These are phyloP conservation scores for Calonectria hongkongensis DNA, from an alignment of 2,329 filamentous ascomycete species.

Conservation along the genomic window DNA sequence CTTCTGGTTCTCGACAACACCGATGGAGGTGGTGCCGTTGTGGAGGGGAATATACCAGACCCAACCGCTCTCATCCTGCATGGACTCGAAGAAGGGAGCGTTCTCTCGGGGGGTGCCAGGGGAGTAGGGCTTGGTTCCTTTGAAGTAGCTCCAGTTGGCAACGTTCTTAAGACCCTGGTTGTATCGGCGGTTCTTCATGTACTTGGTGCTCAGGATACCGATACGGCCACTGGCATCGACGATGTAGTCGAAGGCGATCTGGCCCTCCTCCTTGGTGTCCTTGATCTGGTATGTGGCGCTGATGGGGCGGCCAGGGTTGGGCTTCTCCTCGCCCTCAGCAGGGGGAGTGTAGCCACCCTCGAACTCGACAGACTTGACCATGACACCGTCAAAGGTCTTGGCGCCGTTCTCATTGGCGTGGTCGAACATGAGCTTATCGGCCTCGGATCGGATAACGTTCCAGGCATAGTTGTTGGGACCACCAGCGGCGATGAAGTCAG, in stretches of 20 bases:
- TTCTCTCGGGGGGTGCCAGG: slow-evolving; percentile 59
- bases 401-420: slow-evolving; percentile 64
- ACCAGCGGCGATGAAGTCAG: slow-evolving; percentile 64
- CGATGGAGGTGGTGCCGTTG: slow-evolving; percentile 65
- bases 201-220: slow-evolving; percentile 68
- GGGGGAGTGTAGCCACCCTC: slow-evolving; percentile 32
- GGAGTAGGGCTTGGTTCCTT: slow-evolving; percentile 58
- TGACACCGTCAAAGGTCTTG: slow-evolving; percentile 63
- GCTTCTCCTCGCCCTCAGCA: slow-evolving; percentile 20
- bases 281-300: slow-evolving; percentile 60
- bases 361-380: slow-evolving; percentile 60
- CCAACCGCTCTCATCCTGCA: slow-evolving; percentile 69
- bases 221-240: slow-evolving; percentile 68
- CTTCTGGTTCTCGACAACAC: slow-evolving; percentile 65
- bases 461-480: slow-evolving; percentile 64
- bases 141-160: slow-evolving; percentile 70
- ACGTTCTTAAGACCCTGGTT: slow-evolving; percentile 70
- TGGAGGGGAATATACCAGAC: slow-evolving; percentile 70
- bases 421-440: slow-evolving; percentile 65
- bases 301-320: slow-evolving; percentile 57
- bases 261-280: slow-evolving; percentile 59
- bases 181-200: slow-evolving; percentile 67
- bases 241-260: slow-evolving; percentile 67
- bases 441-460: slow-evolving; percentile 68
- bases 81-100: slow-evolving; percentile 66